These are phyloP conservation scores for Catunica adiposa DNA, from an alignment of 2,329 filamentous ascomycete genomes.

Conservation along the genomic window DNA sequence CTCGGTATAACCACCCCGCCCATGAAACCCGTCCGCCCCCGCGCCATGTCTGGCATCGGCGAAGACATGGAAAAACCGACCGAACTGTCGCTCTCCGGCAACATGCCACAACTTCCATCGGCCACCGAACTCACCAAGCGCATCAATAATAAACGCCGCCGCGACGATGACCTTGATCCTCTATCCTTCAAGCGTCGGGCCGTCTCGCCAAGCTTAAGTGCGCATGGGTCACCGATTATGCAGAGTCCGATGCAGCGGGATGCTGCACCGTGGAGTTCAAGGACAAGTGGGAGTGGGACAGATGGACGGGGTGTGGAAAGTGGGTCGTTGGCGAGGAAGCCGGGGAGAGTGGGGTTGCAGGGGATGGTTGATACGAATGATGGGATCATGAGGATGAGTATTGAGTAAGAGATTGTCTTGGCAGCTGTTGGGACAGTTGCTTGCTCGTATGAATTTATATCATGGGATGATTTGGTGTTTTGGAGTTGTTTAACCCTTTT, in stretches of 20 bases:
- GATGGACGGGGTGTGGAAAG: slow-evolving; percentile 29
- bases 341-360: slow-evolving; percentile 60
- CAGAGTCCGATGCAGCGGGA: slow-evolving; percentile 70
- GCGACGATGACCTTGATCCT: slow-evolving; percentile 83
- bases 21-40: not conserved
- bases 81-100: slow-evolving; percentile 7
- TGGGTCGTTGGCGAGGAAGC: slow-evolving; percentile 29
- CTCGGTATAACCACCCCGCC: slow-evolving; percentile 43
- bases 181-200: slow-evolving; percentile 78
- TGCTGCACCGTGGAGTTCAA: slow-evolving; percentile 52
- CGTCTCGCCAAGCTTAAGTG: slow-evolving; percentile 80
- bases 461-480: not conserved
- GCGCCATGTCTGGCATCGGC: not conserved
- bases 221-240: slow-evolving; percentile 74
- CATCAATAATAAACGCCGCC: slow-evolving; percentile 64
- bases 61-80: slow-evolving; percentile 7
- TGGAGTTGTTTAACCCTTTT: slow-evolving; percentile 13
- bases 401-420: slow-evolving; percentile 64
- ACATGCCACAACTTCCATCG: slow-evolving; percentile 33
- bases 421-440: no score
- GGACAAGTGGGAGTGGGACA: slow-evolving; percentile 41
- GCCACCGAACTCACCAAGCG: slow-evolving; percentile 63
- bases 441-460: no score
- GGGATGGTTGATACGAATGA: slow-evolving; percentile 95
- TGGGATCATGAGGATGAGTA: slow-evolving; percentile 91